Percentiles rank a stretch among this genome's conserved stretches.
Evolutionary conservation across 495 filamentous ascomycete species (phyloP).

Genomic region (Penicillium longicatenatum): DNA sequence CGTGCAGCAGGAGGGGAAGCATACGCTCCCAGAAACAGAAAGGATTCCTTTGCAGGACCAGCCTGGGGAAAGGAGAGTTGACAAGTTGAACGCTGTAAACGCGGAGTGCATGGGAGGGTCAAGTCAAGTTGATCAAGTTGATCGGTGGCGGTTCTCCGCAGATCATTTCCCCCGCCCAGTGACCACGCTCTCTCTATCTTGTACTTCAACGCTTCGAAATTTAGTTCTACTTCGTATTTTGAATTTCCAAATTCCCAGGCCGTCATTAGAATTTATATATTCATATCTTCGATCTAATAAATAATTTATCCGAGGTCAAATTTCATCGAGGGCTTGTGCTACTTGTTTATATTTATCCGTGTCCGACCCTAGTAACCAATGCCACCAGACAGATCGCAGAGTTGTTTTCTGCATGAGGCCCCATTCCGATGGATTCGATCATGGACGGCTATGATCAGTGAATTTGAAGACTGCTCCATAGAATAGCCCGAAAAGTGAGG

Average conservation of each 20-base stretch:
- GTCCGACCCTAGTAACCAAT: background rate
- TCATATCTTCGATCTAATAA: no score
- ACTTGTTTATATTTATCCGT: background rate
- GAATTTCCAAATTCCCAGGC: no score
- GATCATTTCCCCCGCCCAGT: conserved; percentile 32
- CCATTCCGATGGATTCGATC: no score
- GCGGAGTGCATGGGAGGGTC: conserved; percentile 14
- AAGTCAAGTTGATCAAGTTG: conserved; percentile 17
- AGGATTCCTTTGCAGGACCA: conserved; percentile 37
- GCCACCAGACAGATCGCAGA: no score
- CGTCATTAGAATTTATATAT: no score
- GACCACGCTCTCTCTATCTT: background rate
- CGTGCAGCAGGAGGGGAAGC: conserved; percentile 11
- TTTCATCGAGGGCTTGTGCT: background rate
- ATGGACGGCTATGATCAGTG: no score
- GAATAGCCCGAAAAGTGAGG: no score
- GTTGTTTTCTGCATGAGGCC: no score
- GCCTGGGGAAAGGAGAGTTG: conserved; percentile 30
- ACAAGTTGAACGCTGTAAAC: conserved; percentile 3
- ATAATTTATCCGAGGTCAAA: no score
- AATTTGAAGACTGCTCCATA: no score
- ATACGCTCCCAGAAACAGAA: conserved; percentile 13
- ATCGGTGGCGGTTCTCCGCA: conserved; percentile 25
- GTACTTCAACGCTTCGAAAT: no score
- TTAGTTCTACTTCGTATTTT: no score